Conservation (phyloP, 2,329 filamentous ascomycete species). For the Aspergillus tubingensis region DNA sequence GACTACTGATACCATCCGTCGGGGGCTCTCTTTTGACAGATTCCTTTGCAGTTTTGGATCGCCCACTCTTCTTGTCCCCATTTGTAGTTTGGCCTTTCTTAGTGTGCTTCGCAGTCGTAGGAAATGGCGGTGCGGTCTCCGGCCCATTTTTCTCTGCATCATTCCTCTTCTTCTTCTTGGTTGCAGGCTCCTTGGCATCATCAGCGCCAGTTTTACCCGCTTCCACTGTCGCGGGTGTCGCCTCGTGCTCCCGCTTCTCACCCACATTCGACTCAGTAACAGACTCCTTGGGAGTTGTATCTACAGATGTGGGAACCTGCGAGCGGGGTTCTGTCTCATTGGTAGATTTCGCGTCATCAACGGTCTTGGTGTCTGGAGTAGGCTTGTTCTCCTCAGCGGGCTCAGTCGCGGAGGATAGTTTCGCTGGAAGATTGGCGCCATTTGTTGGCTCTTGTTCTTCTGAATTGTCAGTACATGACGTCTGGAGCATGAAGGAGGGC, state of each 20-base stretch:
- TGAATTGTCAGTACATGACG: slow-evolving; percentile 20
- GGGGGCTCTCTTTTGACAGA: slow-evolving; percentile 29
- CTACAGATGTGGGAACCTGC: slow-evolving; percentile 5
- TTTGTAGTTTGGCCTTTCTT: slow-evolving; percentile 19
- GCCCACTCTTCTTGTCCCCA: slow-evolving; percentile 32
- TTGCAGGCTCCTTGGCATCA: slow-evolving; percentile 24
- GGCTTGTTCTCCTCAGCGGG: slow-evolving; percentile 3
- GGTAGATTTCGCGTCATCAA: slow-evolving; percentile 13
- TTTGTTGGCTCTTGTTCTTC: slow-evolving; percentile 15
- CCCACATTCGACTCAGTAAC: slow-evolving; percentile 17
- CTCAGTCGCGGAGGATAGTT: neutral
- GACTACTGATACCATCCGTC: slow-evolving; percentile 39
- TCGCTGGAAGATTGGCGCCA: slow-evolving; percentile 4
- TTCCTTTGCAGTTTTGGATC: slow-evolving; percentile 37
- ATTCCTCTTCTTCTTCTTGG: slow-evolving; percentile 44
- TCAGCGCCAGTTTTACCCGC: slow-evolving; percentile 16
- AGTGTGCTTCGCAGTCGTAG: slow-evolving; percentile 10
- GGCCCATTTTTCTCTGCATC: slow-evolving; percentile 14
- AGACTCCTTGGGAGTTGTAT: neutral
- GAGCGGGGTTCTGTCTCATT: slow-evolving; percentile 15
- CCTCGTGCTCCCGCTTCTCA: slow-evolving; percentile 29
- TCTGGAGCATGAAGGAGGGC: neutral
- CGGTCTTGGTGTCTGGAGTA: slow-evolving; percentile 3
- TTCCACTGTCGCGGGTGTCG: slow-evolving; percentile 7
- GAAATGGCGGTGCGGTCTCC: slow-evolving; percentile 18